Conservation (phyloP, 805 yeast species). For the Lipomyces yamanashiensis region DNA sequence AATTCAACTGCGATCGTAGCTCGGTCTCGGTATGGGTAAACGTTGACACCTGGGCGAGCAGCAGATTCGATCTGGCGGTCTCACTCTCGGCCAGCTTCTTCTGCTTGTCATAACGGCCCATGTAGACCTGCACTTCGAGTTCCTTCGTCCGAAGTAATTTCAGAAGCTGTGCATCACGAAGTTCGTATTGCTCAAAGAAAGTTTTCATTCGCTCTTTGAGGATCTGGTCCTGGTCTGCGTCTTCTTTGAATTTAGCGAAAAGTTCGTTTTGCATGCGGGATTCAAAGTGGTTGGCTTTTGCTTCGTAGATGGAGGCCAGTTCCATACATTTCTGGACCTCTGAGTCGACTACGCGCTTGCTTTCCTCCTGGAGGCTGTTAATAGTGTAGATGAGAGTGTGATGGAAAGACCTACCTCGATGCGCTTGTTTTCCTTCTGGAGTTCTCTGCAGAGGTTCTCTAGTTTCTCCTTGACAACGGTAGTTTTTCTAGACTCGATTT, state of each 20-base stretch:
- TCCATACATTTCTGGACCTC: constrained; percentile 18
- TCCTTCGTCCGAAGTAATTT: constrained; percentile 28
- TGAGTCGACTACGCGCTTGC: constrained; percentile 8
- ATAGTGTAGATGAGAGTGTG: neutral
- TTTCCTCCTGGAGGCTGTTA: constrained; percentile 16
- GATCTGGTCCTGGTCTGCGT: constrained; percentile 13
- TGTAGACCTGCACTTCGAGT: constrained; percentile 32
- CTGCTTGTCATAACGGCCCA: constrained; percentile 42
- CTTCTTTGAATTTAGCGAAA: constrained; percentile 10
- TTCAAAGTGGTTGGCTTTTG: constrained; percentile 14
- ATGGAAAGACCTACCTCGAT: constrained; percentile 15
- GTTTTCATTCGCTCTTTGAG: constrained; percentile 26
- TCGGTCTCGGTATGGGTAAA: constrained; percentile 31
- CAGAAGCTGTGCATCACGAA: constrained; percentile 29
- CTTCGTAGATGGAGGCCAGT: constrained; percentile 12
- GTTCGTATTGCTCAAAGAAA: constrained; percentile 35
- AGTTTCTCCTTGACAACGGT: constrained; percentile 21
- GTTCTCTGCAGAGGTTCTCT: constrained; percentile 30
- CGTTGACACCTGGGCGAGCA: constrained; percentile 27
- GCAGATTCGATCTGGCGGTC: constrained; percentile 17
- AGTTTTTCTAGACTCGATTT: constrained; percentile 19
- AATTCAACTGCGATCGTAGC: constrained; percentile 28
- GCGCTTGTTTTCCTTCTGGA: constrained; percentile 32
- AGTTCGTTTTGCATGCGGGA: constrained; percentile 9
- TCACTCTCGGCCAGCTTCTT: constrained; percentile 23